Evolutionary conservation across 2,329 filamentous ascomycete genomes (phyloP), one percentile per base, ranked within the genome.

Genomic region (Dendryphion nanum): DNA sequence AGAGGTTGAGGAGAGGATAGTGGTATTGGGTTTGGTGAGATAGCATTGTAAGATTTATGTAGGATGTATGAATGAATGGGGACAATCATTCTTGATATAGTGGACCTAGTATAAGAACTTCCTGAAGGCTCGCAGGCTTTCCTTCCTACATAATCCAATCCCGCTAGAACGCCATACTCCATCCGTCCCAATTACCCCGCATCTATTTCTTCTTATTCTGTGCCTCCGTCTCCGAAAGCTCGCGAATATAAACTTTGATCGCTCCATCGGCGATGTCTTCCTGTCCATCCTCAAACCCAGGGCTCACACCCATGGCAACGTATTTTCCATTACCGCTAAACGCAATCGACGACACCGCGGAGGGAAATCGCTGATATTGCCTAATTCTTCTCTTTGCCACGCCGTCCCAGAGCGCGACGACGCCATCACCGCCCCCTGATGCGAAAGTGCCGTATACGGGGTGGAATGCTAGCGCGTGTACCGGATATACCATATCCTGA

Each of bases 321-420:
- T 82, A 85, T 51, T 78, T 85, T 6, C 90, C 90, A 54, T 93
- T 83, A 2, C 71, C 72, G 26, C 83, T 89, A 63, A 95, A 96
- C 1, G 79, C 79, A 44, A 95, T 69, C 0, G 85, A 83, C 7
- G 86, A 83, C 6, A 96, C 81, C 56, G 83, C 89, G 30, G 89
- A 81, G 13, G 83, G 77, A 41, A 90, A 89, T 58, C 86, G 86
- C 56, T 89, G 87, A 65, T 95, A 95, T 62, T 94, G 87, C 60
- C 88, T 80, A 65, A 96, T 86, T 63, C 90, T 80, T 56, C 89
- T 78, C 79, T 95, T 96, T 39, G 87, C 86, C 54, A 89, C 83
- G 7, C 86, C 89, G 63, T 96, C 90, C 90, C 90, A 96, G 30
- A 96, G 70, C 4, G 88, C 87, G n/a, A 95, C 89, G 6, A 90